phyloP scores from a whole-genome alignment of 495 filamentous ascomycete species.

The Xeromyces bisporus region DNA sequence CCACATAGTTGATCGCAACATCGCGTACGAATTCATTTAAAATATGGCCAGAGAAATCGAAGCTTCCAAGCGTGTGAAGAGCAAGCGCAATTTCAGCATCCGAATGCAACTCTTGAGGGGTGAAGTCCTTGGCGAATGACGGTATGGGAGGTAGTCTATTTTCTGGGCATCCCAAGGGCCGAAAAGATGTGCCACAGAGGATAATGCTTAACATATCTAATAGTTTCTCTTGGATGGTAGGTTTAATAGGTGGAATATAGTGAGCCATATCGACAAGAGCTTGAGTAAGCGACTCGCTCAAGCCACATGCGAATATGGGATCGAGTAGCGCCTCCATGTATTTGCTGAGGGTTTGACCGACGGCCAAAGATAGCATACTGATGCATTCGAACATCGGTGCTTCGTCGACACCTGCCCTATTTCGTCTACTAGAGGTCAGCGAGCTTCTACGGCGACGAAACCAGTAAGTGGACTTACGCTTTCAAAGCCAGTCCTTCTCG shows the following conservation, averaged over 20 bases:
- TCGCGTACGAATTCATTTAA: constrained; percentile 97
- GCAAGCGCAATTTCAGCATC: constrained; percentile 85
- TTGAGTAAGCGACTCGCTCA: constrained; percentile 83
- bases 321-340: constrained; percentile 94
- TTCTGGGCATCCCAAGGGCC: constrained; percentile 75
- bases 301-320: constrained; percentile 88
- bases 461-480: constrained; percentile 29
- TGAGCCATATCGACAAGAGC: constrained; percentile 96
- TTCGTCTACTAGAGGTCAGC: constrained; percentile 35
- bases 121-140: constrained; percentile 71
- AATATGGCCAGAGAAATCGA: constrained; percentile 88
- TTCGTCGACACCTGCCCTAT: constrained; percentile 51
- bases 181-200: constrained; percentile 78
- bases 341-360: constrained; percentile 91
- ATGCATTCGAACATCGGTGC: constrained; percentile 96
- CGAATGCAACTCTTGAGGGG: constrained; percentile 44
- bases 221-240: constrained; percentile 80
- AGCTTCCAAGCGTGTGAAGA: constrained; percentile 82
- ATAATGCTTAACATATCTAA: constrained; percentile 91
- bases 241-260: constrained; percentile 88
- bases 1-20: constrained; percentile 93
- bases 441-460: background rate
- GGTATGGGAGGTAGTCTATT: constrained; percentile 48
- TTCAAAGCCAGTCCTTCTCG: constrained; percentile 77
- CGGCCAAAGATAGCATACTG: constrained; percentile 84